phyloP scores from a whole-genome alignment of 108 stramenopile species.

The Ochromonas danica region DNA sequence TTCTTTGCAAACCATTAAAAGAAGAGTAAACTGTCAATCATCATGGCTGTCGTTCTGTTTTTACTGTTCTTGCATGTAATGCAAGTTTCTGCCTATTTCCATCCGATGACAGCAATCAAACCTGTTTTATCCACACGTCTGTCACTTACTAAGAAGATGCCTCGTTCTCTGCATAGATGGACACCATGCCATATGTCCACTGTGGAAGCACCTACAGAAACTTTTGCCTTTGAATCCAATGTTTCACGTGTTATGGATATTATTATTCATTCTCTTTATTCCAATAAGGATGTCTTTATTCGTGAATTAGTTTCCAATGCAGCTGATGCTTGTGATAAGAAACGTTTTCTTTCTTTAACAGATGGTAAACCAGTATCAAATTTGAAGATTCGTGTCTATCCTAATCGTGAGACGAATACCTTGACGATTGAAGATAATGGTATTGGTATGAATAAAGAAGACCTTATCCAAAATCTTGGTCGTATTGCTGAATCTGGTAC shows the following conservation, averaged over 20 bases:
- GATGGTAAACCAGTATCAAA: constrained; percentile 39
- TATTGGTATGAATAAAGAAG: constrained; percentile 88
- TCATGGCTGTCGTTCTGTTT: no score
- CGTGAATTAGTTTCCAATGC: constrained; percentile 58
- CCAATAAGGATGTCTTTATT: constrained; percentile 65
- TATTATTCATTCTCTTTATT: constrained; percentile 96
- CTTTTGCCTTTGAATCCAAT: constrained; percentile 76
- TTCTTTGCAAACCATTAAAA: no score
- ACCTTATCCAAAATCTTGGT: constrained; percentile 90
- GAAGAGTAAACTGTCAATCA: no score
- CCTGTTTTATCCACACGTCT: no score
- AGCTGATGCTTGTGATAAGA: constrained; percentile 62
- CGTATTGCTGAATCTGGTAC: constrained; percentile 89
- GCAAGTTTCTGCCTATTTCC: no score
- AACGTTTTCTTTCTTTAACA: constrained; percentile 53
- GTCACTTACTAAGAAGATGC: no score
- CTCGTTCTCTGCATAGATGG: no score
- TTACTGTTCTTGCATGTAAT: no score
- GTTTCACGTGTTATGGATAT: constrained; percentile 94
- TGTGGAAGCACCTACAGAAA: constrained; percentile 38
- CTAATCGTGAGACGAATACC: constrained; percentile 62
- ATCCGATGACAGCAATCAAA: no score
- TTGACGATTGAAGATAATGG: constrained; percentile 90
- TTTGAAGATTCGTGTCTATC: constrained; percentile 53
- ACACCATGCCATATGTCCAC: no score